Percentiles rank a stretch among this genome's conserved stretches.
Conservation (phyloP, 1,284 basidiomycete genomes). For the Ceratobasidium sp. region DNA sequence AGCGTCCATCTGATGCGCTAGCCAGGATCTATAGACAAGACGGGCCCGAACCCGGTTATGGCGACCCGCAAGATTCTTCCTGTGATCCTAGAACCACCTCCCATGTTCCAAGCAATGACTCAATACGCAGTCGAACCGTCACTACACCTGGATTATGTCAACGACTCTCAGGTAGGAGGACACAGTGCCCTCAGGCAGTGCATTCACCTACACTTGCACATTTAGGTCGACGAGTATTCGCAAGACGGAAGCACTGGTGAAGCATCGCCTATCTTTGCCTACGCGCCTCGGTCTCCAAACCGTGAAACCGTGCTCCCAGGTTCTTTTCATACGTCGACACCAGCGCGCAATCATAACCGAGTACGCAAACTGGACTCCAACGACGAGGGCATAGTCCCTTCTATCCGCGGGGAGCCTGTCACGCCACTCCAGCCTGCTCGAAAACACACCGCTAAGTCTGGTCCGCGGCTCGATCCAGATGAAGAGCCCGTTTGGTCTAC, state of each 20-base stretch:
- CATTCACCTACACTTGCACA: neutral
- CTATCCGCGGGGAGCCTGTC: neutral
- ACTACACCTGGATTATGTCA: neutral
- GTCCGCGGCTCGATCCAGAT: neutral
- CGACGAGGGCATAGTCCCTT: neutral
- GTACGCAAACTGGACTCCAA: neutral
- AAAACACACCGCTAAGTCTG: neutral
- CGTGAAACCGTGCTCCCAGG: neutral
- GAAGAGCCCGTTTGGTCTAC: constrained; percentile 41
- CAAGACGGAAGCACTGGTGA: neutral
- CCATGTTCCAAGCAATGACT: neutral
- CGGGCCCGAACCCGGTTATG: neutral
- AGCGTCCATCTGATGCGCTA: neutral
- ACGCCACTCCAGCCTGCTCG: neutral
- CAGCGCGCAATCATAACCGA: neutral
- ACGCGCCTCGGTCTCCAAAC: neutral
- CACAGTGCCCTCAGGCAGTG: neutral
- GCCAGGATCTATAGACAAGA: no score
- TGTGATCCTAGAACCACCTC: neutral
- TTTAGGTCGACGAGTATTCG: neutral
- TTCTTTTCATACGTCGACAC: neutral
- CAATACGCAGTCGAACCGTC: neutral
- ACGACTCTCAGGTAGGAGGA: neutral
- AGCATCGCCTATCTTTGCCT: neutral
- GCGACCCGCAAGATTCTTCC: no score